Evolutionary conservation across 139 green algal species (phyloP), one percentile per base, ranked within the genome.

Genomic region (Chlorella vulgaris): DNA sequence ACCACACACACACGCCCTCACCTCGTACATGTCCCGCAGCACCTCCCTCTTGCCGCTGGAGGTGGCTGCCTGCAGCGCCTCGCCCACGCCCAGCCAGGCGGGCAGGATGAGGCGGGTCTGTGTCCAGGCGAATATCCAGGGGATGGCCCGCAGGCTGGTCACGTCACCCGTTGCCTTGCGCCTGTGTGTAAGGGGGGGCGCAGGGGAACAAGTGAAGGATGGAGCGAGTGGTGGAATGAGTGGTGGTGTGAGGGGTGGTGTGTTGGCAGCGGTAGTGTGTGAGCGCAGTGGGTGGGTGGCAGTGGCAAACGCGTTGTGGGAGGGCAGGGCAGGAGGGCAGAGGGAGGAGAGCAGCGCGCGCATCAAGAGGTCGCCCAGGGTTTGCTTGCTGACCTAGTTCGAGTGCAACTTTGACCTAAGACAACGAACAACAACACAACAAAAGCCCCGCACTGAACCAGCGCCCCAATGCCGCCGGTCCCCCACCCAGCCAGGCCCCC

Each of bases 61-160:
- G 29, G 55, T 53, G 5, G 61, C 74, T 29, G 84, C 76, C 33
- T 90, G 50, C 28, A 99, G 85, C 33, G 92, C 95, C 22, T 93
- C 90, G 10, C 91, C 95, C 8, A 99, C 87, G 60, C 96, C 96
- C 69, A 99, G 93, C 96, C 96, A 99, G 24, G 93, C 94, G 40
- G 96, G 96, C 88, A 99, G 90, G 55, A 97, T 89, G 55, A 98
- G 92, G 24, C 96, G 91, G 55, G 89, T 99, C 74, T 87, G 95
- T 4, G 95, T 98, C 96, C 96, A 99, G 21, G 96, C 94, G 86
- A 99, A 98, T 84, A 98, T 95, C 96, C 96, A 99, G 65, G 96
- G 96, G 85, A 99, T 99, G 83, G 96, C 96, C 33, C 96, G 93
- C 80, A 99, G 92, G 15, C 86, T 89, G 51, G 89, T 85, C 65